Percentiles rank a stretch among this genome's conserved stretches.
Evolutionary conservation across 371 early-diverging fungal species (phyloP).

Genomic region (Mucor lusitanicus): DNA sequence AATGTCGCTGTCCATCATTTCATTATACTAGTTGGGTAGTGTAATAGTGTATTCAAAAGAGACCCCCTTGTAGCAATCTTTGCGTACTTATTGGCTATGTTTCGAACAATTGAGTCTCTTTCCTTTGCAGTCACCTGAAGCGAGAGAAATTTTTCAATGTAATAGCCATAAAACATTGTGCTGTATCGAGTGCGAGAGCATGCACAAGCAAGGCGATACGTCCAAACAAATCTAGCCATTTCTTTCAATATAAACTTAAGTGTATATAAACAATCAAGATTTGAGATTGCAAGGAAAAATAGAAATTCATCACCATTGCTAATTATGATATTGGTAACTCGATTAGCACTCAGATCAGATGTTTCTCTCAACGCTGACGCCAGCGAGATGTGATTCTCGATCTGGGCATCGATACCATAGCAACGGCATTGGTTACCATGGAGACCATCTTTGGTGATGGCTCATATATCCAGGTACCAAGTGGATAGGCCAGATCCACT

Average conservation of each 20-base stretch:
- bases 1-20: background rate
- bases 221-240: background rate
- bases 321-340: background rate
- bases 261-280: background rate
- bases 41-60: background rate
- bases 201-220: background rate
- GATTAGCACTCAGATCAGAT: background rate
- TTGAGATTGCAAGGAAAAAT: background rate
- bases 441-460: background rate
- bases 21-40: background rate
- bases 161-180: background rate
- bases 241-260: conserved; percentile 5
- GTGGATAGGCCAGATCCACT: background rate
- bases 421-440: background rate
- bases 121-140: background rate
- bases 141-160: background rate
- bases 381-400: background rate
- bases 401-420: background rate
- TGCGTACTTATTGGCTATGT: conserved; percentile 23
- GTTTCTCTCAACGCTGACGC: background rate
- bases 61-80: conserved; percentile 20
- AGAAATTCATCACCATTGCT: background rate
- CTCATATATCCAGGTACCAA: background rate
- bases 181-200: background rate
- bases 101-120: conserved; percentile 12